These are phyloP conservation scores for Coemansia biformis DNA, from an alignment of 192 early-diverging fungal species.

Conservation along the genomic window DNA sequence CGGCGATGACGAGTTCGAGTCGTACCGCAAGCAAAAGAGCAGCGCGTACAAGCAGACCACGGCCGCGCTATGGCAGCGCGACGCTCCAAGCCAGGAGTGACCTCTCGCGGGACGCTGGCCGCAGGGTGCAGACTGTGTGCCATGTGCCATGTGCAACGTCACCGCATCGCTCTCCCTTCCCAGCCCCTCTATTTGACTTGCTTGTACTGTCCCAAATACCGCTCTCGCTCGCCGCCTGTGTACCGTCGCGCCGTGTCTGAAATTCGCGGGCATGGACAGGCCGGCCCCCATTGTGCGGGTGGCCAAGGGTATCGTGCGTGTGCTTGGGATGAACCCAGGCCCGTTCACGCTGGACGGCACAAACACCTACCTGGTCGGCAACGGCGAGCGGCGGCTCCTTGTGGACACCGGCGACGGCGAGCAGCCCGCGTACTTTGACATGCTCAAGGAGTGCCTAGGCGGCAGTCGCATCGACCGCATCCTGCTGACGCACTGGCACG, in stretches of 20 bases:
- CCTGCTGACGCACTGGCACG: conserved; percentile 76
- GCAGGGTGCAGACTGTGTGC: no score
- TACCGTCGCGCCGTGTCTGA: no score
- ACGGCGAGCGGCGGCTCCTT: conserved; percentile 62
- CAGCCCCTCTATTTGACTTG: no score
- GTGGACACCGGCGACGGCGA: conserved; percentile 76
- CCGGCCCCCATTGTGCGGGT: conserved; percentile 52
- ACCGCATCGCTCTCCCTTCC: not conserved
- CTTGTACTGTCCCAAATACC: no score
- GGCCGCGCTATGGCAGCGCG: not conserved
- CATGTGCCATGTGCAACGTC: no score
- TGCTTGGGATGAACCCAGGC: conserved; percentile 75
- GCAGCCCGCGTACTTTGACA: conserved; percentile 57
- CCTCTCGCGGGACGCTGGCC: no score
- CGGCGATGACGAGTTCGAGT: conserved; percentile 16
- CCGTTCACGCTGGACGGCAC: conserved; percentile 81
- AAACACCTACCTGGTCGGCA: conserved; percentile 83
- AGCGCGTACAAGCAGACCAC: conserved; percentile 10
- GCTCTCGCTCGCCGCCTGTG: no score
- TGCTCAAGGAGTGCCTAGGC: conserved; percentile 54
- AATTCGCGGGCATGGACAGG: conserved; percentile 45
- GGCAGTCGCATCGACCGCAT: conserved; percentile 54
- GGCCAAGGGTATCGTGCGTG: conserved; percentile 57
- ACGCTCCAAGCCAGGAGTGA: no score
- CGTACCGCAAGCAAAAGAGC: conserved; percentile 41